Percentiles rank a stretch among this genome's conserved stretches.
Conservation (phyloP, 2,329 filamentous ascomycete species). For the Diaporthe sp. region DNA sequence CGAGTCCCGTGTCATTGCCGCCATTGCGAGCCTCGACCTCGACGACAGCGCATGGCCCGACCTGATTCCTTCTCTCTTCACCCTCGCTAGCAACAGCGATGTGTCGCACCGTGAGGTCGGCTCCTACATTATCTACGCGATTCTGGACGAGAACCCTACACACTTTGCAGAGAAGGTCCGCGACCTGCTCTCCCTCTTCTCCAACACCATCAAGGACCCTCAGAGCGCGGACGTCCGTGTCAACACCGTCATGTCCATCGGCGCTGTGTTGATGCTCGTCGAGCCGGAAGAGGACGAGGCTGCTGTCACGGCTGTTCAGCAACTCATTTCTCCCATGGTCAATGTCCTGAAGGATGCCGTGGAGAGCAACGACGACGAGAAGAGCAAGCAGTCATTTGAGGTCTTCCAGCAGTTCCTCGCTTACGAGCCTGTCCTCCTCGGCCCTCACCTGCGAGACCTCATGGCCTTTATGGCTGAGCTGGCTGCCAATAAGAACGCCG, state of each 20-base stretch:
- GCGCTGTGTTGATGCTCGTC: slow-evolving; percentile 87
- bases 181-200: slow-evolving; percentile 86
- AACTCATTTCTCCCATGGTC: slow-evolving; percentile 89
- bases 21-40: slow-evolving; percentile 88
- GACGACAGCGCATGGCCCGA: slow-evolving; percentile 88
- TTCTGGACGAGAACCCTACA: slow-evolving; percentile 89
- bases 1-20: slow-evolving; percentile 87
- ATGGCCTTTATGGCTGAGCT: slow-evolving; percentile 95
- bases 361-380: slow-evolving; percentile 85
- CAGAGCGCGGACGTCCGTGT: slow-evolving; percentile 93
- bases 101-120: slow-evolving; percentile 89
- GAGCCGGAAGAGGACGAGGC: slow-evolving; percentile 88
- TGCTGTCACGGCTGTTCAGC: slow-evolving; percentile 81
- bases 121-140: slow-evolving; percentile 92
- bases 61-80: slow-evolving; percentile 83
- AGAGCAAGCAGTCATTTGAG: slow-evolving; percentile 91
- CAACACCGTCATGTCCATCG: slow-evolving; percentile 93
- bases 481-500: slow-evolving; percentile 79
- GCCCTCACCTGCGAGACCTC: slow-evolving; percentile 88
- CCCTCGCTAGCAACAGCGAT: slow-evolving; percentile 81
- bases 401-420: slow-evolving; percentile 96
- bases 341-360: slow-evolving; percentile 88
- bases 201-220: slow-evolving; percentile 88
- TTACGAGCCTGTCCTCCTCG: slow-evolving; percentile 88
- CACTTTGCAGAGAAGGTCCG: slow-evolving; percentile 85